These are phyloP conservation scores for Blumeriella jaapii DNA, from an alignment of 2,329 filamentous ascomycete species.

Conservation along the genomic window DNA sequence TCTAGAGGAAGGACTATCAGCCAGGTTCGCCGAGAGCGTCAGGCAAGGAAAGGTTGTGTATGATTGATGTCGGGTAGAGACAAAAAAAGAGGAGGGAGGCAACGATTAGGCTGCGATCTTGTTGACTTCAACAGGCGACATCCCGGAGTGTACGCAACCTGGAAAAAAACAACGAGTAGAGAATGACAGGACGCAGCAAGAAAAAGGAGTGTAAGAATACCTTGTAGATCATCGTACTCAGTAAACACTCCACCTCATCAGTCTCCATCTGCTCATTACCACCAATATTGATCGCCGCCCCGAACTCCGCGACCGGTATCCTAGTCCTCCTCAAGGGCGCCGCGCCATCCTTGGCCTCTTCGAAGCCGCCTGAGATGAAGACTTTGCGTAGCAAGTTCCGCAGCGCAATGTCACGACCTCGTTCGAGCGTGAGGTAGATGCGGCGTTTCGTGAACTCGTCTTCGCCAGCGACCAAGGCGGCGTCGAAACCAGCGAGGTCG, in stretches of 20 bases:
- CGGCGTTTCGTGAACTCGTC: conserved; percentile 87
- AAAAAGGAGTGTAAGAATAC: conserved; percentile 37
- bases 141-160: no score
- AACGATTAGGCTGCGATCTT: conserved; percentile 2
- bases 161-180: conserved; percentile 1
- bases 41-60: no score
- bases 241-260: conserved; percentile 89
- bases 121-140: no score
- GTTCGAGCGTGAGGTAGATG: conserved; percentile 89
- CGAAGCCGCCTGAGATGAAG: conserved; percentile 73
- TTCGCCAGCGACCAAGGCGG: conserved; percentile 68
- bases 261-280: conserved; percentile 58
- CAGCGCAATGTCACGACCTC: conserved; percentile 81
- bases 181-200: no score
- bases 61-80: not conserved
- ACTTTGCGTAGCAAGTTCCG: conserved; percentile 89
- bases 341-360: conserved; percentile 59
- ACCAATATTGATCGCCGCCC: conserved; percentile 68
- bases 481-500: conserved; percentile 73
- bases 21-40: not conserved
- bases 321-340: conserved; percentile 59
- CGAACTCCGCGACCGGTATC: conserved; percentile 74
- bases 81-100: conserved; percentile 1
- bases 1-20: conserved; percentile 17
- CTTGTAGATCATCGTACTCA: conserved; percentile 98